These are phyloP conservation scores for Stropharia rugosoannulata DNA, from an alignment of 768 basidiomycete species.

Conservation along the genomic window DNA sequence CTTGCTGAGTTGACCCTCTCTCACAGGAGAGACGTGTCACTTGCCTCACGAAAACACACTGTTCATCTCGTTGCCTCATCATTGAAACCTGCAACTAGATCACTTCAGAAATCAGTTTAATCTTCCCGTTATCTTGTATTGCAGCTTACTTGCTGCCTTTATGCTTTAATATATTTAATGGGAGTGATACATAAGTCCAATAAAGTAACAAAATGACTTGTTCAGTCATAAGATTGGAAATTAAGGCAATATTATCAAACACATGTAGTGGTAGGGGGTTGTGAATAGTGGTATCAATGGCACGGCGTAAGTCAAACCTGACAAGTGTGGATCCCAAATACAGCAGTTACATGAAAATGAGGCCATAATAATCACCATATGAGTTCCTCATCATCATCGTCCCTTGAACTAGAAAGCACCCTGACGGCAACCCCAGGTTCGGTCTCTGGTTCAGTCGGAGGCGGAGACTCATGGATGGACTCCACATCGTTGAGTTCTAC, in stretches of 20 bases:
- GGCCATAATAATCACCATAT: conserved; percentile 14
- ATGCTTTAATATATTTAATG: background rate
- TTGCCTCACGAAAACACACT: conserved; percentile 7
- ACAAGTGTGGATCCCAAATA: too few relatives aligned
- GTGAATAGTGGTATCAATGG: background rate
- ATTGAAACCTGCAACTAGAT: background rate
- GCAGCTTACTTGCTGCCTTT: background rate
- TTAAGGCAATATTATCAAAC: background rate
- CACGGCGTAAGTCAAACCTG: too few relatives aligned
- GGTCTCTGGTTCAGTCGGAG: conserved; percentile 6
- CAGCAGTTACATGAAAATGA: too few relatives aligned
- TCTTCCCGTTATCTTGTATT: background rate
- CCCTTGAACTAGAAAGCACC: conserved; percentile 14
- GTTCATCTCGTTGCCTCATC: conserved; percentile 1
- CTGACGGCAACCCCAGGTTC: conserved; percentile 14
- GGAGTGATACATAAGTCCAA: conserved; percentile 17
- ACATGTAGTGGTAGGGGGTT: background rate
- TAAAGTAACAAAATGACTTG: conserved; percentile 7
- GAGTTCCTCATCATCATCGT: conserved; percentile 17
- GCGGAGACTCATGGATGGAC: conserved; percentile 4
- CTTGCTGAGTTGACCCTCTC: conserved; percentile 7
- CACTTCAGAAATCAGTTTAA: background rate
- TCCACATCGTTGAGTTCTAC: conserved; percentile 6
- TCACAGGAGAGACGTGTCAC: conserved; percentile 5
- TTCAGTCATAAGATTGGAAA: background rate